These are phyloP conservation scores for Ziziphus jujuba DNA, from an alignment of 306 rosid genomes.

Conservation along the genomic window DNA sequence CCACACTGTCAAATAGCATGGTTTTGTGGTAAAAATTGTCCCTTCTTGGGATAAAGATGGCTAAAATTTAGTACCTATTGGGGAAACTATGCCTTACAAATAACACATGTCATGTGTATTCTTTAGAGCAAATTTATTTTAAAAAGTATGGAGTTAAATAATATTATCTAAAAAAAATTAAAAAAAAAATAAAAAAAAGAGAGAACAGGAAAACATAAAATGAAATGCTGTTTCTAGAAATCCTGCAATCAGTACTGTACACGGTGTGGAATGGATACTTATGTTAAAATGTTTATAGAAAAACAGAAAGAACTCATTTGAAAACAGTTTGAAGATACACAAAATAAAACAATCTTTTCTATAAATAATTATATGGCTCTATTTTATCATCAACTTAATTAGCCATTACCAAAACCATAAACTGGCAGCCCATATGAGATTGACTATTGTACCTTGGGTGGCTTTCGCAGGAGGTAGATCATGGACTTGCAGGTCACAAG, in stretches of 20 bases:
- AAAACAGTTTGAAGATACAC: neutral
- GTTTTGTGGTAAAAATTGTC: neutral
- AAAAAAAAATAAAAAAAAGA: too few species aligned
- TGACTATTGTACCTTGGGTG: slow-evolving; percentile 63
- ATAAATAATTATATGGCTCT: neutral
- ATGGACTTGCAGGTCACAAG: slow-evolving; percentile 88
- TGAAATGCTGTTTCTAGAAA: too few species aligned
- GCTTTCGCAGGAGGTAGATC: slow-evolving; percentile 61
- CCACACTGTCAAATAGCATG: neutral
- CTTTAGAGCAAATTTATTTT: too few species aligned
- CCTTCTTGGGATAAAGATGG: too few species aligned
- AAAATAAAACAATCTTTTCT: neutral
- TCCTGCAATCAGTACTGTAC: too few species aligned
- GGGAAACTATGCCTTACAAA: too few species aligned
- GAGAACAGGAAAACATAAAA: too few species aligned
- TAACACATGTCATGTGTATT: too few species aligned
- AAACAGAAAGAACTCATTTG: neutral
- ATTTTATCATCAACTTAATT: neutral
- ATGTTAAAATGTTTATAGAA: neutral
- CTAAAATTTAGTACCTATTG: too few species aligned
- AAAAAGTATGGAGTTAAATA: too few species aligned
- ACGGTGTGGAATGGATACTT: neutral
- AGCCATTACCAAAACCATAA: neutral
- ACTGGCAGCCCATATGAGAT: neutral
- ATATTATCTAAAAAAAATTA: too few species aligned